Evolutionary conservation across 2,329 filamentous ascomycete genomes (phyloP).

Genomic region (Arthrobotrys pseudoclavata): DNA sequence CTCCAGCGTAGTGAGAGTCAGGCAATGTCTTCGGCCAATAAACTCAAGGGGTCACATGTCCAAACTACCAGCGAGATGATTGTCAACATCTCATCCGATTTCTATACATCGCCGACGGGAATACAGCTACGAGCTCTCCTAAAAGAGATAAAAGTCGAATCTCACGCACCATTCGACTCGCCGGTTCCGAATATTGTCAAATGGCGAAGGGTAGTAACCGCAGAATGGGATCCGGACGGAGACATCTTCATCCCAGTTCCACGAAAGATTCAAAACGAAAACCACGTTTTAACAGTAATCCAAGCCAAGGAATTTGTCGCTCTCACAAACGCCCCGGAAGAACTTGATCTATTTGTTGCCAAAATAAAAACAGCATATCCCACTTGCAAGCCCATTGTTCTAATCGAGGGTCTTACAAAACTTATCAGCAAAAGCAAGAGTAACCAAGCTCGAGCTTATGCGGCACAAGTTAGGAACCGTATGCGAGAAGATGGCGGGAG

Average conservation of each 20-base stretch:
- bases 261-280: slow-evolving; percentile 68
- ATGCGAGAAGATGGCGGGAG: slow-evolving; percentile 63
- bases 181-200: slow-evolving; percentile 70
- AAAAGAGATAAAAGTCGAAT: slow-evolving; percentile 69
- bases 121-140: slow-evolving; percentile 71
- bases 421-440: slow-evolving; percentile 80
- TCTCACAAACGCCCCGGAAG: slow-evolving; percentile 69
- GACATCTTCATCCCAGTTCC: slow-evolving; percentile 76
- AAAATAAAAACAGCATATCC: slow-evolving; percentile 72
- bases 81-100: slow-evolving; percentile 74
- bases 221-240: slow-evolving; percentile 73
- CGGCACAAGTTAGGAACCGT: slow-evolving; percentile 73
- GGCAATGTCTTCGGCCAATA: slow-evolving; percentile 77
- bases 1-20: slow-evolving; percentile 67
- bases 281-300: slow-evolving; percentile 75
- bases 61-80: slow-evolving; percentile 82
- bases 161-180: slow-evolving; percentile 62
- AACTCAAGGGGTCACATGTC: slow-evolving; percentile 79
- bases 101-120: slow-evolving; percentile 69
- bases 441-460: slow-evolving; percentile 77
- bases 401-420: slow-evolving; percentile 77
- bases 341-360: slow-evolving; percentile 73
- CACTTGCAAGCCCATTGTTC: slow-evolving; percentile 73
- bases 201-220: slow-evolving; percentile 78
- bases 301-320: slow-evolving; percentile 76